Percentiles rank a stretch among this genome's conserved stretches.
Evolutionary conservation across 2,329 filamentous ascomycete genomes (phyloP).

Genomic region (Monilinia fructigena): DNA sequence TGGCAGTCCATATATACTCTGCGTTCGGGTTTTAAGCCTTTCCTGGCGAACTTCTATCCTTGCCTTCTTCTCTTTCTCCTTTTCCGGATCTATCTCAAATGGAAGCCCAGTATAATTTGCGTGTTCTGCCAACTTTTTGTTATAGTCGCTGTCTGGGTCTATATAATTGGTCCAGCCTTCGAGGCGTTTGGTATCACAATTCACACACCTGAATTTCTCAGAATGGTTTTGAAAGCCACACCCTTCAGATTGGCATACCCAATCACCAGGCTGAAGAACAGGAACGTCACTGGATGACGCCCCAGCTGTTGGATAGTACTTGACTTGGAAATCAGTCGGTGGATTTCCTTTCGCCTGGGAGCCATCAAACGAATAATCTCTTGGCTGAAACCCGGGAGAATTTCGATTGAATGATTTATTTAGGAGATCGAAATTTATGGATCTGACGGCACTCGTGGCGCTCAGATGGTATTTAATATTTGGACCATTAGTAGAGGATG

Average conservation of each 20-base stretch:
- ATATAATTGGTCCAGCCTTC: slow-evolving; percentile 6
- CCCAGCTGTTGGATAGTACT: not conserved
- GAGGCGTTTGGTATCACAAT: not conserved
- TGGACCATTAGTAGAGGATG: not conserved
- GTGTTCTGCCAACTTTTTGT: not conserved
- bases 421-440: not conserved
- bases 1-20: slow-evolving; percentile 19
- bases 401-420: not conserved
- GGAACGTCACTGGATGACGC: not conserved
- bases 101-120: slow-evolving; percentile 4
- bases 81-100: not conserved
- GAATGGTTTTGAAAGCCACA: not conserved
- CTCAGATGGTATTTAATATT: not conserved
- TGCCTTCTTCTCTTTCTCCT: not conserved
- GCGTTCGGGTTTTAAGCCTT: not conserved
- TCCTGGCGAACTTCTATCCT: slow-evolving; percentile 5
- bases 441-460: not conserved
- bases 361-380: not conserved
- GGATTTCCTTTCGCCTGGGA: not conserved
- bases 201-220: not conserved
- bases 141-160: not conserved
- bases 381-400: not conserved
- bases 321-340: not conserved
- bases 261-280: not conserved
- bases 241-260: not conserved